These are phyloP conservation scores for Rhynchospora breviuscula DNA, from an alignment of 176 grass and related monocot species.

Conservation along the genomic window DNA sequence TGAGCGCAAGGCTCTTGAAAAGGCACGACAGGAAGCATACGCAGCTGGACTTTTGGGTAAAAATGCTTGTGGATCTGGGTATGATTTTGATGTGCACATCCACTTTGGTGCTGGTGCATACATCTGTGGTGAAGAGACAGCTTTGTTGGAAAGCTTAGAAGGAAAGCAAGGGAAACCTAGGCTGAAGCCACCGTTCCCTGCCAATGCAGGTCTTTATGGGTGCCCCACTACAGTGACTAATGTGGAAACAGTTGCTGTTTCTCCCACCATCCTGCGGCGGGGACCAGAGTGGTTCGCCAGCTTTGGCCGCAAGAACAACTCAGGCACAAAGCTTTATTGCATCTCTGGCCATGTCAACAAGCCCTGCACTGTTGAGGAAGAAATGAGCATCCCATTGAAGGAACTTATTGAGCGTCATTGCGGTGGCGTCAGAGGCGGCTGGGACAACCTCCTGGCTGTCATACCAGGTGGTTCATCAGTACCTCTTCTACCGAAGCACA, in stretches of 20 bases:
- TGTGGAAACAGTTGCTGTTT: constrained; percentile 86
- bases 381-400: constrained; percentile 91
- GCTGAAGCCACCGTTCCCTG: constrained; percentile 86
- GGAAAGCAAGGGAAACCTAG: constrained; percentile 87
- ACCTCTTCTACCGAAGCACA: constrained; percentile 73
- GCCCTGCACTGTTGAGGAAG: constrained; percentile 92
- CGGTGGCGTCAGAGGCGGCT: constrained; percentile 87
- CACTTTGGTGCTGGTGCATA: constrained; percentile 95
- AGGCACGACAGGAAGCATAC: constrained; percentile 80
- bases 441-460: constrained; percentile 84
- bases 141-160: constrained; percentile 89
- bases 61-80: constrained; percentile 91
- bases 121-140: constrained; percentile 95
- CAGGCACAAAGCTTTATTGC: constrained; percentile 72
- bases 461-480: constrained; percentile 86
- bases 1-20: constrained; percentile 69
- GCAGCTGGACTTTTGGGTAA: constrained; percentile 75
- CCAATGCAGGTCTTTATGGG: constrained; percentile 75
- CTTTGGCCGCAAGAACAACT: constrained; percentile 90
- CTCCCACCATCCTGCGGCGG: constrained; percentile 79
- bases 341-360: constrained; percentile 91
- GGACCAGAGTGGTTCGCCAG: constrained; percentile 94
- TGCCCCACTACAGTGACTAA: constrained; percentile 92
- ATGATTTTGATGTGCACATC: constrained; percentile 84
- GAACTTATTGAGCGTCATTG: constrained; percentile 82